These are phyloP conservation scores for Hypoxylon subgilvum DNA, from an alignment of 495 filamentous ascomycete species.

Conservation along the genomic window DNA sequence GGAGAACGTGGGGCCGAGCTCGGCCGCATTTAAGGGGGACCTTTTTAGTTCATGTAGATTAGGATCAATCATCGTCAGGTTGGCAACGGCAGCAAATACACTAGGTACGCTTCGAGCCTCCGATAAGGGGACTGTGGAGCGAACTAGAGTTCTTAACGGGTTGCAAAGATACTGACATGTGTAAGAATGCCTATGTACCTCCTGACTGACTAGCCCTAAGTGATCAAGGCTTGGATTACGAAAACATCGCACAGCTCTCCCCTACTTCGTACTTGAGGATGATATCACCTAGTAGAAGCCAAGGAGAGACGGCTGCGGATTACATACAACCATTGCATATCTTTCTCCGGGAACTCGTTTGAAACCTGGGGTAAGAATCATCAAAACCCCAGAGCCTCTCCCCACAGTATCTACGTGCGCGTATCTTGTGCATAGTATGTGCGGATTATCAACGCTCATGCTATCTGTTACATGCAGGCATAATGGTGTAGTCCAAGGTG, in stretches of 20 bases:
- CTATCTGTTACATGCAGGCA: no score
- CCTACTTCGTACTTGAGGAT: no score
- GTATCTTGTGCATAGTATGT: constrained; percentile 3
- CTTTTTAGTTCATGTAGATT: constrained; percentile 36
- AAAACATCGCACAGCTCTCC: constrained; percentile 13
- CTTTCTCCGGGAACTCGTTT: constrained; percentile 11
- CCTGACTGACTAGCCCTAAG: neutral
- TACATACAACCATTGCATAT: no score
- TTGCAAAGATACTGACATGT: constrained; percentile 30
- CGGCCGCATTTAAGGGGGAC: constrained; percentile 27
- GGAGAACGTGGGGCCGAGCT: constrained; percentile 36
- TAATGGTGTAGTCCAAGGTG: neutral
- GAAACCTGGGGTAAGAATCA: constrained; percentile 34
- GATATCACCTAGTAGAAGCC: no score
- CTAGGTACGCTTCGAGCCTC: no score
- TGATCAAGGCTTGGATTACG: no score
- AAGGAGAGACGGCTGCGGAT: no score
- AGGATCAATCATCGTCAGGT: constrained; percentile 30
- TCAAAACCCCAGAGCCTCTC: constrained; percentile 23
- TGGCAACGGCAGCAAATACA: constrained; percentile 28
- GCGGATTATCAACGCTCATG: no score
- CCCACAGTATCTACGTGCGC: constrained; percentile 24
- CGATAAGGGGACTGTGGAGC: constrained; percentile 33
- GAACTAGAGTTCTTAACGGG: constrained; percentile 42
- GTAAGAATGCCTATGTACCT: constrained; percentile 21